Evolutionary conservation across 2,329 filamentous ascomycete species (phyloP), one percentile per base, ranked within the genome.

Genomic region (Xylariaceae sp.): DNA sequence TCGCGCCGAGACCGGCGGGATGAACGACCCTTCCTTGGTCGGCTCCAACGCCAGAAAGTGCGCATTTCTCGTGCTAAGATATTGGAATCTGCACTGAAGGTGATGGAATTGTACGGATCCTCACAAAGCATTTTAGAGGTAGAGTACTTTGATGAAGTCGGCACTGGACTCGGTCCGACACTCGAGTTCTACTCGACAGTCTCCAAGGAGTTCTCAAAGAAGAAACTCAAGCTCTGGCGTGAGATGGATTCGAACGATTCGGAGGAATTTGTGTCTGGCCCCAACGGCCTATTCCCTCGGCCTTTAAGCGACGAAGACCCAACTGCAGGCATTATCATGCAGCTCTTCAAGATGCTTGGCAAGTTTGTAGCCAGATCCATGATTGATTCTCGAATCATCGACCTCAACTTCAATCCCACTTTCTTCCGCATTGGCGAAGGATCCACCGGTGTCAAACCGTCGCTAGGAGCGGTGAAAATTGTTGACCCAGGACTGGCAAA

Each of bases 111-210:
- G 3, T 98, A 98, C 56, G 93, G 93, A 1, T 88, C 88, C n/a
- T 95, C 91, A 1, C 88, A 95, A 44, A 97, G 91, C 61, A 87
- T 97, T 19, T 70, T 98, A 1, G 93, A 98, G 60, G 91, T 98
- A 2, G 94, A 98, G 59, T 98, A 98, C 59, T 98, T 98, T 53
- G 93, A 97, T 57, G 93, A 98, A 66, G 93, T 98, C 17, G 93
- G 93, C 42, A 98, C 94, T 18, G 93, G 93, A 35, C 74, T 98
- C 34, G 93, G 93, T 0, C 93, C 93, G 3, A 98, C 93, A 0
- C 76, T 98, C 12, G 93, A 98, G 61, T 98, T 98, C 63, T 98
- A 98, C 66, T 95, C 93, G 0, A 95, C 88, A 0, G 91, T 97
- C 2, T 98, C 93, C 0, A 93, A 88, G 55, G 93, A 98, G 62